Percentiles rank a stretch among this genome's conserved stretches.
These are phyloP conservation scores for Cutaneotrichosporon daszewskae DNA, from an alignment of 1,284 basidiomycete species.

Conservation along the genomic window DNA sequence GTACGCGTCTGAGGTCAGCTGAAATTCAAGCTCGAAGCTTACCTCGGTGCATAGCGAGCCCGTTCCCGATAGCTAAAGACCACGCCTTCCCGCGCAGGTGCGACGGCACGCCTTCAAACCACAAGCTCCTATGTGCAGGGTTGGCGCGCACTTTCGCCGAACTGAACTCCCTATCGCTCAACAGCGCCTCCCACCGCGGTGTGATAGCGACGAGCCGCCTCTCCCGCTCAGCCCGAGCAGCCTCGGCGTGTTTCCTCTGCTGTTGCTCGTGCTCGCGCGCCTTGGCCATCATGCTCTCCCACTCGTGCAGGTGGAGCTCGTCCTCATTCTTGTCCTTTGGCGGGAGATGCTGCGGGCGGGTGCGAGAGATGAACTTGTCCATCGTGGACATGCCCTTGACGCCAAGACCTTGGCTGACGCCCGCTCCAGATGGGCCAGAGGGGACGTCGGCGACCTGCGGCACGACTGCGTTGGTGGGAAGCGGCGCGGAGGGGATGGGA, in stretches of 20 bases:
- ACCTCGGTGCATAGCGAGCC: slow-evolving; percentile 81
- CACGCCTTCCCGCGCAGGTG: slow-evolving; percentile 80
- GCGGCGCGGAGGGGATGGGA: slow-evolving; percentile 24
- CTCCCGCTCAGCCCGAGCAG: slow-evolving; percentile 31
- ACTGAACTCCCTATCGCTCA: slow-evolving; percentile 26
- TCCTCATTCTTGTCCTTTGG: slow-evolving; percentile 79
- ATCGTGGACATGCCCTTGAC: slow-evolving; percentile 36
- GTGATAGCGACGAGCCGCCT: slow-evolving; percentile 28
- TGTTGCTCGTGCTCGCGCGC: slow-evolving; percentile 34
- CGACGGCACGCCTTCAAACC: slow-evolving; percentile 89
- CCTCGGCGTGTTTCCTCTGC: slow-evolving; percentile 23
- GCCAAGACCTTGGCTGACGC: slow-evolving; percentile 20
- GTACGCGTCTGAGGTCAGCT: slow-evolving; percentile 60
- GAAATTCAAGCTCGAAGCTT: slow-evolving; percentile 19
- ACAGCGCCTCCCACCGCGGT: slow-evolving; percentile 39
- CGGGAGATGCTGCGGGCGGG: slow-evolving; percentile 70
- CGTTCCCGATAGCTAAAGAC: slow-evolving; percentile 82
- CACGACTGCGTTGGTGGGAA: slow-evolving; percentile 10
- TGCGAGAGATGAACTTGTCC: slow-evolving; percentile 49
- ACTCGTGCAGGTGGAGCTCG: slow-evolving; percentile 74
- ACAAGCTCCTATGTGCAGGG: slow-evolving; percentile 62
- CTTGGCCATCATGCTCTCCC: slow-evolving; percentile 79
- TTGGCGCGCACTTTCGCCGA: slow-evolving; percentile 25
- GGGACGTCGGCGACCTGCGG: slow-evolving; percentile 10
- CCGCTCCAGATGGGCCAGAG: slow-evolving; percentile 4